phyloP scores from a whole-genome alignment of 192 early-diverging fungal species.

The Umbelopsis sp. region DNA sequence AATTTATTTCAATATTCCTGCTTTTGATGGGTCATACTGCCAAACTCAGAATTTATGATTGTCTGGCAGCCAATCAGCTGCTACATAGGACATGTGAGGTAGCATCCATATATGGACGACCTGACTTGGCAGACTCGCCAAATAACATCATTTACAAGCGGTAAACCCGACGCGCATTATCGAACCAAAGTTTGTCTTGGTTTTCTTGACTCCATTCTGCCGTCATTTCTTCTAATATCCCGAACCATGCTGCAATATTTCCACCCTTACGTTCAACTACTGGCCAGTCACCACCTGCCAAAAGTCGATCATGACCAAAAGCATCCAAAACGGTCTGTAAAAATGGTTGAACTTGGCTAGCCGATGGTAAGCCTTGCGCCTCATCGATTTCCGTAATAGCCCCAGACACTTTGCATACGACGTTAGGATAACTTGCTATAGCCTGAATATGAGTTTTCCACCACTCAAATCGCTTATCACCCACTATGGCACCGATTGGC shows the following conservation, averaged over 20 bases:
- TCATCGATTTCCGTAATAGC: constrained; percentile 31
- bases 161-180: constrained; percentile 31
- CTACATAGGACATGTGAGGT: neutral
- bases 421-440: constrained; percentile 29
- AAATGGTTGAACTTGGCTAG: constrained; percentile 28
- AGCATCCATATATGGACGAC: neutral
- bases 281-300: constrained; percentile 42
- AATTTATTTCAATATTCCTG: neutral
- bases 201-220: constrained; percentile 26
- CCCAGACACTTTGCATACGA: constrained; percentile 37
- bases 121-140: neutral
- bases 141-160: neutral
- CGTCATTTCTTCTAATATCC: constrained; percentile 24
- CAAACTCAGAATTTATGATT: neutral
- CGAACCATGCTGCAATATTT: constrained; percentile 29
- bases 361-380: neutral
- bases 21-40: neutral
- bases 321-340: constrained; percentile 22
- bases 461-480: constrained; percentile 27
- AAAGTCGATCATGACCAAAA: constrained; percentile 38
- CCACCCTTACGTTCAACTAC: constrained; percentile 22
- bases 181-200: constrained; percentile 32
- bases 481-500: constrained; percentile 25
- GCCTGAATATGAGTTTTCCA: constrained; percentile 25
- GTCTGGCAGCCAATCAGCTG: neutral